Conservation (phyloP, 208 protist genomes). For the Polymyxa betae region DNA sequence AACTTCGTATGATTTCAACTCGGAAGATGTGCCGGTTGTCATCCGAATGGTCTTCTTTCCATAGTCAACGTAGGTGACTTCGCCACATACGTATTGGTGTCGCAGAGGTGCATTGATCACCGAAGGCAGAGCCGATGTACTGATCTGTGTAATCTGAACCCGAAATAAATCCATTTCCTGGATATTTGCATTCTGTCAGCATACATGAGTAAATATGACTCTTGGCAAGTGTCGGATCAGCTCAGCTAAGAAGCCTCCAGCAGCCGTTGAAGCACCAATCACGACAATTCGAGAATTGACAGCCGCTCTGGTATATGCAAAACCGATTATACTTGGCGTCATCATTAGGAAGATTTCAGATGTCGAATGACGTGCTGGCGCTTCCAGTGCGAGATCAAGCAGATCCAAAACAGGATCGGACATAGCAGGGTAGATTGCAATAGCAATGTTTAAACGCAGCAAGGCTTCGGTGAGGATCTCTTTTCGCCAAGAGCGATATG, state of each 20-base stretch:
- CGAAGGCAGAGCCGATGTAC: too few relatives aligned
- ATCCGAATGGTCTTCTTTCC: neutral
- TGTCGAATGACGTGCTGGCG: too few relatives aligned
- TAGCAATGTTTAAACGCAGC: neutral
- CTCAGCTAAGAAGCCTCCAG: neutral
- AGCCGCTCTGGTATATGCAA: too few relatives aligned
- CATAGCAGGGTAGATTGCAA: too few relatives aligned
- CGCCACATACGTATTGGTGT: neutral
- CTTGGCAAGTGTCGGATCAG: neutral
- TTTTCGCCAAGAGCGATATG: neutral
- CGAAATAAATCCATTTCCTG: too few relatives aligned
- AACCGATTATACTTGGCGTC: too few relatives aligned
- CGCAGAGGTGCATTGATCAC: too few relatives aligned
- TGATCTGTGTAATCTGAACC: too few relatives aligned
- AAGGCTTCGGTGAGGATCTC: neutral
- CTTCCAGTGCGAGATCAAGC: too few relatives aligned
- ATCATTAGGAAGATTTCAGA: too few relatives aligned
- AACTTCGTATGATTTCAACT: neutral
- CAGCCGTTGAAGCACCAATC: neutral
- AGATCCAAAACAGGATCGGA: too few relatives aligned
- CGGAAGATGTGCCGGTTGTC: neutral
- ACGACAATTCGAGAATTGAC: constrained; percentile 6
- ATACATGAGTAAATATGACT: neutral
- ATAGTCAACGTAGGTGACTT: neutral
- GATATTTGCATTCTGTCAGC: too few relatives aligned